Evolutionary conservation across 2,329 filamentous ascomycete species (phyloP).

Genomic region (Fusarium sp.): DNA sequence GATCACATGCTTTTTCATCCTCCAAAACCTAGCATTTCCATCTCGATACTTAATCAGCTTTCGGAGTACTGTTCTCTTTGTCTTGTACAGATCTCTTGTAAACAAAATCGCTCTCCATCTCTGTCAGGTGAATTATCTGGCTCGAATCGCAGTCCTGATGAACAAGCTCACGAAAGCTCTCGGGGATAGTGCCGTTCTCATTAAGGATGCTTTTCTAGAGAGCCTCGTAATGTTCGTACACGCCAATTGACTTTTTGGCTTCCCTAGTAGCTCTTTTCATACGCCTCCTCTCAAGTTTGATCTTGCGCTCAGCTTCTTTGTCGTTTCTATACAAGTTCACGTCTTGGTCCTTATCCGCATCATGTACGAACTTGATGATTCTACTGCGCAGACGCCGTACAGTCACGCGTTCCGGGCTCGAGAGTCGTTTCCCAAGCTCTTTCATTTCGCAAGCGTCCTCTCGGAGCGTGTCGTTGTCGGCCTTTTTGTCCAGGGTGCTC

Average conservation of each 20-base stretch:
- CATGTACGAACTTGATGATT: background rate
- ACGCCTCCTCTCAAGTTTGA: background rate
- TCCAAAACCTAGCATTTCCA: too few species aligned
- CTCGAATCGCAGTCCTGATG: fast-evolving
- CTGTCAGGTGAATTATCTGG: background rate
- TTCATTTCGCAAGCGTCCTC: background rate
- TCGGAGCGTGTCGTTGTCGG: background rate
- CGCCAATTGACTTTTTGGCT: background rate
- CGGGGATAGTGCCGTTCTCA: fast-evolving
- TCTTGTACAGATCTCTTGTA: background rate
- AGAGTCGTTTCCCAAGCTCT: fast-evolving
- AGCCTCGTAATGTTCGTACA: background rate
- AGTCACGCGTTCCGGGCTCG: fast-evolving
- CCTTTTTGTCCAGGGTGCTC: fast-evolving
- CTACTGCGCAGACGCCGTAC: fast-evolving
- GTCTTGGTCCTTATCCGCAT: fast-evolving
- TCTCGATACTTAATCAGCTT: background rate
- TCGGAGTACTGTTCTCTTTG: background rate
- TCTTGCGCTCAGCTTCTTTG: background rate
- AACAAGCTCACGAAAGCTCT: background rate
- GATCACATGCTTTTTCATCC: too few species aligned
- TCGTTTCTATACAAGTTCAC: background rate
- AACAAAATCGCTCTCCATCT: fast-evolving
- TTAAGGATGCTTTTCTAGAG: background rate
- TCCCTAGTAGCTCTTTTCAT: too few species aligned